phyloP scores from a whole-genome alignment of 805 yeast species.

The Isabelozyma heimii region DNA sequence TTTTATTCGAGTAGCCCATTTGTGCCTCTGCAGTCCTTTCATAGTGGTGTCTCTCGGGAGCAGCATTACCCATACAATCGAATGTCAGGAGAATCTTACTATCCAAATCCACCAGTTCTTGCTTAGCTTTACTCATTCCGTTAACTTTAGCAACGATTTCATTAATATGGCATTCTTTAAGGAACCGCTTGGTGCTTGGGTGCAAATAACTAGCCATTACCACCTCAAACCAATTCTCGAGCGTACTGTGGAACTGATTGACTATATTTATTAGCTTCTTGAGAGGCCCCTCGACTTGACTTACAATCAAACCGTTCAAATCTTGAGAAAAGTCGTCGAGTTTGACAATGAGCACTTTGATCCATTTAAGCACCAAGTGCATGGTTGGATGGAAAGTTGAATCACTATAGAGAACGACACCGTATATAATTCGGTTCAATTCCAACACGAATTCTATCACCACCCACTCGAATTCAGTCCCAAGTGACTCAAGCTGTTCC shows the following conservation, averaged over 20 bases:
- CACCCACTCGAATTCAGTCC: conserved; percentile 11
- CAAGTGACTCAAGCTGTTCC: conserved; percentile 2
- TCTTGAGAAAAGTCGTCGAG: not conserved
- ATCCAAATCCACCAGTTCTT: conserved; percentile 10
- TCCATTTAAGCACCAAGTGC: conserved; percentile 21
- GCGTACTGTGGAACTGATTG: conserved; percentile 7
- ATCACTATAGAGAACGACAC: conserved; percentile 6
- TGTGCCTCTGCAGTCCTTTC: conserved; percentile 19
- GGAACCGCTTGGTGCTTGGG: conserved; percentile 19
- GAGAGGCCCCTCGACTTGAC: conserved; percentile 5
- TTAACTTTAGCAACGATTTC: conserved; percentile 6
- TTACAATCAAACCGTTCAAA: not conserved
- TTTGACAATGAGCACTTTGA: conserved; percentile 14
- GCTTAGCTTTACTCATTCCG: not conserved
- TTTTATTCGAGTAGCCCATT: conserved; percentile 6
- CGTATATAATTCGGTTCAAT: conserved; percentile 9
- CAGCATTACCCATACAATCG: conserved; percentile 24
- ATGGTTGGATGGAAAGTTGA: conserved; percentile 6
- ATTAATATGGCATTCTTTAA: conserved; percentile 12
- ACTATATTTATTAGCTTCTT: conserved; percentile 4
- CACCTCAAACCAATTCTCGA: conserved; percentile 12
- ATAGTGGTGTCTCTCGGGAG: conserved; percentile 22
- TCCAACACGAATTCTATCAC: conserved; percentile 9
- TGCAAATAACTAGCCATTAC: conserved; percentile 16
- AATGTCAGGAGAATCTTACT: conserved; percentile 22